Conservation (phyloP, 169 alveolate species). For the Plasmodium inui region DNA sequence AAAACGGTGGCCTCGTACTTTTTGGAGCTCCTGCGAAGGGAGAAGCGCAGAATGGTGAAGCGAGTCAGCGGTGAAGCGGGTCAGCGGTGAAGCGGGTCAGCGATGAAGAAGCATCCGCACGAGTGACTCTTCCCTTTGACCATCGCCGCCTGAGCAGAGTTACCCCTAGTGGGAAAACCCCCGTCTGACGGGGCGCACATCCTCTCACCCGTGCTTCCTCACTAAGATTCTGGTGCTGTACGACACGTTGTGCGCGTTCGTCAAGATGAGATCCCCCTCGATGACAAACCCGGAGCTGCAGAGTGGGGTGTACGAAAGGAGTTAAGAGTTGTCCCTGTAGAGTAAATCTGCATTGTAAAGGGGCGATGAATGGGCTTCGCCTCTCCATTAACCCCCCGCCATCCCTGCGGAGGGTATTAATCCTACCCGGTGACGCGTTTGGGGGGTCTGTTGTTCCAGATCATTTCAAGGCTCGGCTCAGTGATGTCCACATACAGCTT, state of each 20-base stretch:
- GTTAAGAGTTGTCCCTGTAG: neutral
- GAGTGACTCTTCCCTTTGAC: too few species aligned
- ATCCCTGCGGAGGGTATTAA: neutral
- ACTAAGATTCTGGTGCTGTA: conserved; percentile 86
- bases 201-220: conserved; percentile 87
- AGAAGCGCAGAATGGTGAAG: neutral
- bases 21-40: conserved; percentile 77
- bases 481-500: conserved; percentile 87
- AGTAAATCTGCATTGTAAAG: neutral
- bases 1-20: conserved; percentile 79
- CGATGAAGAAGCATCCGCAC: too few species aligned
- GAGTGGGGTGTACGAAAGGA: neutral
- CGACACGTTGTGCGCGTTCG: conserved; percentile 90
- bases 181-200: neutral
- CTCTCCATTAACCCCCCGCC: too few species aligned
- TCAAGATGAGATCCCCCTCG: conserved; percentile 80
- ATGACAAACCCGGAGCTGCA: conserved; percentile 88
- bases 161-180: too few species aligned
- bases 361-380: neutral
- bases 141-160: too few species aligned
- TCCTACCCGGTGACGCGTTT: conserved; percentile 84
- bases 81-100: too few species aligned
- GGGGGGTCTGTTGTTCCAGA: conserved; percentile 89
- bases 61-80: too few species aligned
- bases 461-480: conserved; percentile 87